Percentiles rank a stretch among this genome's conserved stretches.
Evolutionary conservation across 225 moss, liverwort and hornwort species (phyloP).

Genomic region (Pseudisothecium myosuroides): DNA sequence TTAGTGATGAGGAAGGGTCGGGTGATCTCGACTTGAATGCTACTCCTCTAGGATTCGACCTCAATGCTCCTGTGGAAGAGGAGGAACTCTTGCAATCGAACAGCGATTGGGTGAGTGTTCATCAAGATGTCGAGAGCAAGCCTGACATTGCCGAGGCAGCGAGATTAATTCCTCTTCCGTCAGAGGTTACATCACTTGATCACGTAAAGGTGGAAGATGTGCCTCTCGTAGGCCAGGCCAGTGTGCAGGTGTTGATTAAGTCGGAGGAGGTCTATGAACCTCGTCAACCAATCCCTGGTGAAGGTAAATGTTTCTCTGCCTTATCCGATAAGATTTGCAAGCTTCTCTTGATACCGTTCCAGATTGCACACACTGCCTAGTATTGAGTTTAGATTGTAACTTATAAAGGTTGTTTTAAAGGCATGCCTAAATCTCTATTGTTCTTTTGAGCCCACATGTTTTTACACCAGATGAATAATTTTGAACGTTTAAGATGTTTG

Average conservation of each 20-base stretch:
- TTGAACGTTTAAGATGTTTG: not conserved
- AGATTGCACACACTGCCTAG: not conserved
- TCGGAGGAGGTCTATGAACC: conserved; percentile 25
- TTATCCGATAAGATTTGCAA: not conserved
- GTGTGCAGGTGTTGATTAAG: conserved; percentile 13
- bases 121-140: conserved; percentile 51
- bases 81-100: conserved; percentile 66
- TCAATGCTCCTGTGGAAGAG: conserved; percentile 89
- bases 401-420: not conserved
- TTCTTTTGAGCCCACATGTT: not conserved
- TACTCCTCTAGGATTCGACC: conserved; percentile 87
- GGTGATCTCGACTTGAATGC: conserved; percentile 86
- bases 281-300: conserved; percentile 4
- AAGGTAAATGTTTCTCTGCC: conserved; percentile 5
- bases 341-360: not conserved
- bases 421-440: not conserved
- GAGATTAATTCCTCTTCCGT: conserved; percentile 6
- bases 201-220: conserved; percentile 8
- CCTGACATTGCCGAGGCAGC: conserved; percentile 20
- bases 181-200: conserved; percentile 1
- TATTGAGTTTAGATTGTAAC: not conserved
- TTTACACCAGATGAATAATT: not conserved
- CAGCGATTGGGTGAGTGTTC: conserved; percentile 59
- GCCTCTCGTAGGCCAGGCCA: conserved; percentile 14
- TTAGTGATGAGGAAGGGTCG: conserved; percentile 69